phyloP scores from a whole-genome alignment of 176 grass and related monocot species.

The Carex kokanica region DNA sequence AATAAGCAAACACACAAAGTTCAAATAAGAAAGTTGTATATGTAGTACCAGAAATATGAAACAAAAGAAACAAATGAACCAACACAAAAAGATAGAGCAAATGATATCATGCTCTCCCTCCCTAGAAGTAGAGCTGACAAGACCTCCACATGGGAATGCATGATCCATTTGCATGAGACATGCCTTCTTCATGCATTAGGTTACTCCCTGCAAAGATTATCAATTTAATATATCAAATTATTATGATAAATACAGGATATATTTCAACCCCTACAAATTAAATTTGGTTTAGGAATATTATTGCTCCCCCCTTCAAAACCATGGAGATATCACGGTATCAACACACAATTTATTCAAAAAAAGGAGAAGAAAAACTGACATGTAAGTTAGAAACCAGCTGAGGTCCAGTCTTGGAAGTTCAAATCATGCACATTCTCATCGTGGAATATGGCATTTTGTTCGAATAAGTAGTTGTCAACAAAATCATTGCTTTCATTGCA shows the following conservation, averaged over 20 bases:
- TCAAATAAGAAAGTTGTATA: neutral
- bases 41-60: neutral
- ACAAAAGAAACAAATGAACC: neutral
- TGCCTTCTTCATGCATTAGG: too few species aligned
- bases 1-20: neutral
- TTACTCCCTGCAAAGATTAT: too few species aligned
- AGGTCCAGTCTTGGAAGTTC: neutral
- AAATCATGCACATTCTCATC: neutral
- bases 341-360: too few species aligned
- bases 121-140: neutral
- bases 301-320: too few species aligned
- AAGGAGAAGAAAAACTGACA: neutral
- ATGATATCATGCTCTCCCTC: neutral
- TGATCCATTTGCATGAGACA: too few species aligned
- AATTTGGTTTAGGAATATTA: too few species aligned
- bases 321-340: too few species aligned
- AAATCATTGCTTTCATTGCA: constrained; percentile 4
- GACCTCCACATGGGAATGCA: neutral
- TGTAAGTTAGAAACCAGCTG: neutral
- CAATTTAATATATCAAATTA: too few species aligned
- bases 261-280: too few species aligned
- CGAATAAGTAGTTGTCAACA: neutral
- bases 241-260: too few species aligned
- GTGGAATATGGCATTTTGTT: neutral
- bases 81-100: neutral